phyloP scores from a whole-genome alignment of 306 rosid species.

The Luffa acutangula region DNA sequence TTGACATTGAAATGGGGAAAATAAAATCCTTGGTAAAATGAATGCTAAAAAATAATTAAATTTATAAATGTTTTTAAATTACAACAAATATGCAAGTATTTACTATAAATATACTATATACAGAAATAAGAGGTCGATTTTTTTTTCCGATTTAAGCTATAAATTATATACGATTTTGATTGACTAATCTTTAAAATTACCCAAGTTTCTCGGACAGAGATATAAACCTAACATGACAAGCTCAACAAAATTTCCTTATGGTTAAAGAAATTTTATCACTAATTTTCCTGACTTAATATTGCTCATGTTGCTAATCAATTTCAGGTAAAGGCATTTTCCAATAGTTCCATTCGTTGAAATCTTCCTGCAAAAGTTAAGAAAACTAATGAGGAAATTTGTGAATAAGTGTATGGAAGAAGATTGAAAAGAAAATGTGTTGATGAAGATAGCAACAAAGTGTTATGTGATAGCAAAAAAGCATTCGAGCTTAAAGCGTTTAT shows the following conservation, averaged over 20 bases:
- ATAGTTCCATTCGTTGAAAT: constrained; percentile 84
- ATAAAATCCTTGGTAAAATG: too few relatives aligned
- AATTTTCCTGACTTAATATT: background rate
- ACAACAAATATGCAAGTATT: background rate
- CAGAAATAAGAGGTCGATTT: background rate
- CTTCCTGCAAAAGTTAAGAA: constrained; percentile 49
- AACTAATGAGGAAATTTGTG: background rate
- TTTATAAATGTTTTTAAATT: background rate
- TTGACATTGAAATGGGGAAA: background rate
- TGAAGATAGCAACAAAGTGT: background rate
- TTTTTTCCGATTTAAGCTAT: background rate
- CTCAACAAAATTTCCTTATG: background rate
- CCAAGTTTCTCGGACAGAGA: background rate
- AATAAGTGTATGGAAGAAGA: background rate
- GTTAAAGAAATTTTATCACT: background rate
- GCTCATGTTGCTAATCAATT: constrained; percentile 12
- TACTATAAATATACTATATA: background rate
- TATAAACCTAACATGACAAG: background rate
- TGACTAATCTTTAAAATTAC: background rate
- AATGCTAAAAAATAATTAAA: background rate
- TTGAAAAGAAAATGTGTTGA: background rate
- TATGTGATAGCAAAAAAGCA: background rate
- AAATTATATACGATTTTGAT: background rate
- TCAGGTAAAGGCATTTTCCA: constrained; percentile 77
- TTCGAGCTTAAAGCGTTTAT: background rate